Evolutionary conservation across 1,139 yeast species (phyloP), one percentile per base, ranked within the genome.

Genomic region (Taphrina pruni): DNA sequence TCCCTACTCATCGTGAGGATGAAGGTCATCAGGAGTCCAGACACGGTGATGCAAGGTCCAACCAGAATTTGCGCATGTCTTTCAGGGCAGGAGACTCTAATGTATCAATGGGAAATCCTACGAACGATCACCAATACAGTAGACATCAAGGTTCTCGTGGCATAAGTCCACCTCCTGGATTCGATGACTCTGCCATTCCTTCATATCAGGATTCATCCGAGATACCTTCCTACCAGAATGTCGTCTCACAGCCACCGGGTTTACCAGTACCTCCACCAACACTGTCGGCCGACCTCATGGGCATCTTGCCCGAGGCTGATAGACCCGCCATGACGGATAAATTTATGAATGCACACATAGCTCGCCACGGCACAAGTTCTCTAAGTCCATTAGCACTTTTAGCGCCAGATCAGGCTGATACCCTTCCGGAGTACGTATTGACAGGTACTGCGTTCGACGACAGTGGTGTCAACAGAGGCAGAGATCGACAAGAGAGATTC

Each of bases 311-410:
- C 2, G 62, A 58, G 35, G 20, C 62, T 6, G 54, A 58, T 14
- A 9, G 62, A 32, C 62, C 62, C 12, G 39, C 62, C 9, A 58
- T 58, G 52, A 58, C 62, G n/a, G 62, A 58, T 32, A 58, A 58
- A 32, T 58, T 58, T 54, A 58, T 58, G 62, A n/a, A 45, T 45
- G 62, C 62, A 6, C 62, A 58, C 26, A 43, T 45, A 14, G 62
- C 62, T 5, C 51, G 62, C 12, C 62, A 58, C 17, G 62, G 62
- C 11, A 35, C 38, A 9, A 45, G 51, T 17, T 43, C 62, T 2
- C 54, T 58, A 1, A 58, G 62, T n/a, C 62, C 62, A 12, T 7
- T 58, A n/a, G 54, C 62, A 9, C 21, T 58, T 1, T 14, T 58
- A 20, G 45, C 62, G n/a, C 62, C 62, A 12, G 62, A 58, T 17